These are phyloP conservation scores for Ophiostoma angusticollis DNA, from an alignment of 2,329 filamentous ascomycete genomes.

Conservation along the genomic window DNA sequence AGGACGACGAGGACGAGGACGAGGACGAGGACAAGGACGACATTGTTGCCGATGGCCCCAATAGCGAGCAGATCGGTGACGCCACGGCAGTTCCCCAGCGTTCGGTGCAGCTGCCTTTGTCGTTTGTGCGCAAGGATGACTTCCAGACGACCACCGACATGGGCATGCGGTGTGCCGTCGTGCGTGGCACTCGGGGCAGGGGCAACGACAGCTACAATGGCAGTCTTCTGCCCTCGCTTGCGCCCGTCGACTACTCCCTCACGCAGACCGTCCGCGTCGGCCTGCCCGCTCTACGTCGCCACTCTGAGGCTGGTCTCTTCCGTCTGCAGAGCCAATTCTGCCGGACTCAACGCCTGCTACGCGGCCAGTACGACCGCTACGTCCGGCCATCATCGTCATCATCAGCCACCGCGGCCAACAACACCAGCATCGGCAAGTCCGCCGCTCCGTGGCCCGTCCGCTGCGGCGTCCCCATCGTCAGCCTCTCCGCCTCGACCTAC, in stretches of 20 bases:
- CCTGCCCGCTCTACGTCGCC: slow-evolving; percentile 21
- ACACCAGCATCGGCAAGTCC: too few species aligned
- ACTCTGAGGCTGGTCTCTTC: slow-evolving; percentile 10
- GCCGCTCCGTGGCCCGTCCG: slow-evolving; percentile 7
- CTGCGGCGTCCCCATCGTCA: slow-evolving; percentile 22
- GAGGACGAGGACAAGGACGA: slow-evolving; percentile 15
- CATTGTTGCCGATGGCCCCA: too few species aligned
- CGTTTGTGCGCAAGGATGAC: slow-evolving; percentile 14
- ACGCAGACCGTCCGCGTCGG: slow-evolving; percentile 26
- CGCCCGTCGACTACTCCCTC: slow-evolving; percentile 28
- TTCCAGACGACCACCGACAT: slow-evolving; percentile 24
- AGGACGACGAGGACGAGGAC: slow-evolving; percentile 12
- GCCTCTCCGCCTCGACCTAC: slow-evolving; percentile 28
- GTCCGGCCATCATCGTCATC: neutral
- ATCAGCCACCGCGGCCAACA: neutral
- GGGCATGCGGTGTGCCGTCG: slow-evolving; percentile 25
- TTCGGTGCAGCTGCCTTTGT: neutral
- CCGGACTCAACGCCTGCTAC: neutral
- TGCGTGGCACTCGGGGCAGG: slow-evolving; percentile 6
- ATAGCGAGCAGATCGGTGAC: too few species aligned
- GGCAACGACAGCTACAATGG: too few species aligned
- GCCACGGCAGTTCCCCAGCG: too few species aligned
- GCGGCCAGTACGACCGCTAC: slow-evolving; percentile 2
- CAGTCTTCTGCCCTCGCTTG: slow-evolving; percentile 18
- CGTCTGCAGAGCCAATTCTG: slow-evolving; percentile 12